These are phyloP conservation scores for Lactarius tabidus DNA, from an alignment of 768 basidiomycete species.

Conservation along the genomic window DNA sequence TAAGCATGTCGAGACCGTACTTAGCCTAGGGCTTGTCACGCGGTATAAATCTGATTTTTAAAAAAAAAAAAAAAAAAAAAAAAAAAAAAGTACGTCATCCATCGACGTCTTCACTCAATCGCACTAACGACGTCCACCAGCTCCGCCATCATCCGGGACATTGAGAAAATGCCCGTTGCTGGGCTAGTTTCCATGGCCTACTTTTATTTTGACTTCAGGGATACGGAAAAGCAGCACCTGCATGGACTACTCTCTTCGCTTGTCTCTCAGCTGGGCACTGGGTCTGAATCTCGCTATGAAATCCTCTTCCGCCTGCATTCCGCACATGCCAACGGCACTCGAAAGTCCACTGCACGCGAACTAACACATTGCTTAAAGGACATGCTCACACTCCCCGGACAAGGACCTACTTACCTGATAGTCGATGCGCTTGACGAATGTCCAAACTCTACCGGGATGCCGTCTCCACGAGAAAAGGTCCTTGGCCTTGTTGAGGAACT, in stretches of 20 bases:
- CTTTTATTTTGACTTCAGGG: too few relatives aligned
- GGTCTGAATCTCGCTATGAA: background rate
- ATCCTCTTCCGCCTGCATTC: background rate
- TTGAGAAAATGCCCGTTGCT: background rate
- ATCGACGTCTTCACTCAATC: background rate
- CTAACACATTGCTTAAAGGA: background rate
- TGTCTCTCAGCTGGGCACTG: background rate
- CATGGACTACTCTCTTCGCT: background rate
- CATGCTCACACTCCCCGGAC: background rate
- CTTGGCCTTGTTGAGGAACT: background rate
- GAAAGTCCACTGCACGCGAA: too few relatives aligned
- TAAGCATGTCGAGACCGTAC: too few relatives aligned
- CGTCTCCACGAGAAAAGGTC: background rate
- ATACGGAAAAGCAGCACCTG: background rate
- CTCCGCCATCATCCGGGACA: background rate
- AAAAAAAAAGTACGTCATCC: too few relatives aligned
- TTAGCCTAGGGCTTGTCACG: too few relatives aligned
- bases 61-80: too few relatives aligned
- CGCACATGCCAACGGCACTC: background rate
- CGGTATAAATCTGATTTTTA: too few relatives aligned
- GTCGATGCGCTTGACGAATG: constrained; percentile 1
- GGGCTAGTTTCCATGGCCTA: background rate
- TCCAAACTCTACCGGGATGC: background rate
- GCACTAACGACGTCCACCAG: background rate
- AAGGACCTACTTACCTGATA: background rate